Conservation (phyloP, 2,329 filamentous ascomycete genomes). For the Neofusicoccum kwambonambiense region DNA sequence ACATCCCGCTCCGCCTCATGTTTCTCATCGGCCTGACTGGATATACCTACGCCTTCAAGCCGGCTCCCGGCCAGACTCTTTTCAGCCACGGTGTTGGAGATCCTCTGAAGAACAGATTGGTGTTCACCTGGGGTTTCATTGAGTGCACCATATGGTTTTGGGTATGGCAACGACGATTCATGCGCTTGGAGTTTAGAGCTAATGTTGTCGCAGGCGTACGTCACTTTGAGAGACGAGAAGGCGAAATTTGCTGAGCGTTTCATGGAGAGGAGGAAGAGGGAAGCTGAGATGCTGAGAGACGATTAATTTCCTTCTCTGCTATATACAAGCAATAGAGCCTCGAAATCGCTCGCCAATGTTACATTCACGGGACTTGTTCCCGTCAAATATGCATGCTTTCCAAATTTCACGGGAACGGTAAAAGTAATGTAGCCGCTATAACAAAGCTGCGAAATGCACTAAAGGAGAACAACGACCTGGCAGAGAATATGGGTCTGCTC, state of each 20-base stretch:
- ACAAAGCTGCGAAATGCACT: no score
- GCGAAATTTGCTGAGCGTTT: constrained; percentile 30
- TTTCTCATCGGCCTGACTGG: constrained; percentile 61
- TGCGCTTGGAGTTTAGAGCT: neutral
- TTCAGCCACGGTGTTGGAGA: constrained; percentile 18
- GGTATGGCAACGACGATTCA: constrained; percentile 46
- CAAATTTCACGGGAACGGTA: no score
- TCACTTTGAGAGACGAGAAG: constrained; percentile 38
- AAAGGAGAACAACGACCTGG: no score
- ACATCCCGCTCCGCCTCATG: constrained; percentile 63
- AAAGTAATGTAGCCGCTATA: no score
- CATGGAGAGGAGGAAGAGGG: constrained; percentile 33
- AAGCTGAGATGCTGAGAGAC: constrained; percentile 22
- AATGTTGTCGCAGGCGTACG: constrained; percentile 28
- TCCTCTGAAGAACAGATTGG: constrained; percentile 72
- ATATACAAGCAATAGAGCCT: no score
- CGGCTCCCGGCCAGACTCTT: constrained; percentile 44
- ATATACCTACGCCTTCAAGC: constrained; percentile 64
- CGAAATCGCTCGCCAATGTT: no score
- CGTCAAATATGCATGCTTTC: no score
- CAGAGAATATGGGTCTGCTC: no score
- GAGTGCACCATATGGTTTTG: constrained; percentile 88
- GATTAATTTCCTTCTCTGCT: neutral
- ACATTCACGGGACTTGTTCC: no score
- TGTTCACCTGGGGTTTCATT: constrained; percentile 82